Base-by-base conservation (phyloP, 179 eudicot genomes). In the Spergularia azorica region DNA sequence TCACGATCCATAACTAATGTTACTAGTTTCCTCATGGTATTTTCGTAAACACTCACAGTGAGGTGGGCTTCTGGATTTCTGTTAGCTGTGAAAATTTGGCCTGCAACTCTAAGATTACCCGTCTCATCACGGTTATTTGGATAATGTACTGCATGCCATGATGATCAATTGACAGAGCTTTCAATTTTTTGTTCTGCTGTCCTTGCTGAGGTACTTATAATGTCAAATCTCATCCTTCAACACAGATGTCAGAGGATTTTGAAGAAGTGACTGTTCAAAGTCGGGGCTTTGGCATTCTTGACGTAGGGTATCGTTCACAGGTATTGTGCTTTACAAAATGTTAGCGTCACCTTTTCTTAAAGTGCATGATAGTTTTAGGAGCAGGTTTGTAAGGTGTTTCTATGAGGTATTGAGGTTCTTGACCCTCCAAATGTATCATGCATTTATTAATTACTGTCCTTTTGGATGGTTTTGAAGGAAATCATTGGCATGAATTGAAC, bases 241-340 rank as follows among this genome's bases (percentile, higher is more conserved):
- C 73, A 78, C 79, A 95, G 98, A 71, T 93, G 79, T 82, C 96
- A 6, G 98, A 93, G 82, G 97, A 95, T 14, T 95, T 95, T 85
- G 97, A 89, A 79, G 98, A 95, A 87, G 81, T 95, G 74, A 87
- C 91, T 0, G 97, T 95, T 65, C 98, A 95, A 85, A 95, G 98
- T 84, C 93, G 98, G 70, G 98, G 98, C 69, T 93, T 95, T 77
- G 97, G 98, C 75, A 91, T 95, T 89, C 98, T 95, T 83, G 98
- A 95, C 82, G 88, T 95, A 76, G 98, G 98, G 21, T 95, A 86
- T 77, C 94, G 97, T 67, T 93, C 97, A 65, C 83, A 91, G 97
- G 97, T 91, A 87, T 63, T 67, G 13, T 52, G 21, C 76, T 32
- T 1, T 36, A 61, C 1, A 17, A 7, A 67, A 20, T 76, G 57